Conservation (phyloP, 805 yeast genomes). For the Wickerhamiella musiphila region DNA sequence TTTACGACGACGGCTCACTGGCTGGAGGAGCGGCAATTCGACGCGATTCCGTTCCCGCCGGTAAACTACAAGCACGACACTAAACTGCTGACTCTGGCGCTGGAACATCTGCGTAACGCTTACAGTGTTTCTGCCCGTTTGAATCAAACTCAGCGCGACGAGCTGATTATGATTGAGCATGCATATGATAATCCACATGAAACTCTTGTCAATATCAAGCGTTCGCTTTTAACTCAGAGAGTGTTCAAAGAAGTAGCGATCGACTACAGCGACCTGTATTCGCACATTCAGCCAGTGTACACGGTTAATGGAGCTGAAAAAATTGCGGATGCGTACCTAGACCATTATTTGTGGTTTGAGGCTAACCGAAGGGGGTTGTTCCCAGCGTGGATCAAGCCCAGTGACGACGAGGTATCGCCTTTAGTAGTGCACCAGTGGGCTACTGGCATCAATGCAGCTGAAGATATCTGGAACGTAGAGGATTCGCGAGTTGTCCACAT, state of each 20-base stretch:
- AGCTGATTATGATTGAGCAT: slow-evolving; percentile 79
- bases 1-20: slow-evolving; percentile 81
- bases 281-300: slow-evolving; percentile 70
- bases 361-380: slow-evolving; percentile 73
- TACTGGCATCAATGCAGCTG: slow-evolving; percentile 58
- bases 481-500: slow-evolving; percentile 71
- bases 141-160: slow-evolving; percentile 80
- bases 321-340: slow-evolving; percentile 88
- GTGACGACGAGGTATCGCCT: slow-evolving; percentile 88
- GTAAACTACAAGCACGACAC: slow-evolving; percentile 84
- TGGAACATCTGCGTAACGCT: slow-evolving; percentile 72
- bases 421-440: slow-evolving; percentile 84
- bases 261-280: slow-evolving; percentile 84
- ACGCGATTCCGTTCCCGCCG: slow-evolving; percentile 86
- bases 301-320: slow-evolving; percentile 83
- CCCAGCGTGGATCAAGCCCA: slow-evolving; percentile 94
- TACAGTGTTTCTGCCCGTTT: slow-evolving; percentile 60
- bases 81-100: slow-evolving; percentile 70
- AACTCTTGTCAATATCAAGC: slow-evolving; percentile 67
- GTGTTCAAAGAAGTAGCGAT: slow-evolving; percentile 78
- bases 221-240: slow-evolving; percentile 66
- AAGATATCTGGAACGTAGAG: slow-evolving; percentile 60
- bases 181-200: slow-evolving; percentile 97
- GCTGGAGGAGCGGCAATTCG: slow-evolving; percentile 67
- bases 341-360: slow-evolving; percentile 92